Base-by-base conservation (phyloP, 1,284 basidiomycete genomes). In the Trichosporon faecale region DNA sequence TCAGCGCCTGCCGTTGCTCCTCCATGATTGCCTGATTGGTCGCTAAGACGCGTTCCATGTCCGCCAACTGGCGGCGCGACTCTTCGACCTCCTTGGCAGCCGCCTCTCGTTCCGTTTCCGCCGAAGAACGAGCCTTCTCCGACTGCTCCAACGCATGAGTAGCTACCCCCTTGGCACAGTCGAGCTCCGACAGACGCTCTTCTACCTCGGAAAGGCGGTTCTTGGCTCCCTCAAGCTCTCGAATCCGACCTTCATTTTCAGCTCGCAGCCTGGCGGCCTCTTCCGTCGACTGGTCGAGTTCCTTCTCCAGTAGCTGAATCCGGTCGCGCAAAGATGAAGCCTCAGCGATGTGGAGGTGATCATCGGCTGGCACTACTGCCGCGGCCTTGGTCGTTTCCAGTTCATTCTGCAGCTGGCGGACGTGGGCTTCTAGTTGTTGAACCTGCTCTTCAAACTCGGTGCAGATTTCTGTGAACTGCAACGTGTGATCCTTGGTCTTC, bases 381-480 rank as follows among this genome's bases (percentile, higher is more conserved):
- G 27, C 3, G 33, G 35, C 25, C 9, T 9, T 64, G 7, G 25
- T 16, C 12, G 33, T n/a, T 14, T 18, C 63, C 11, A 35, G 40
- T 12, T 46, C 16, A 1, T 64, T 16, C 2, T 31, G 16, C 5
- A 14, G 16, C 16, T 16, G 8, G 55, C 68, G 9, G 78, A 68
- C 18, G 78, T 70, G 60, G 49, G 63, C 64, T 79, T 75, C 7
- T 5, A 82, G 73, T 7, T 21, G 44, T 25, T 69, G 68, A 21
- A 82, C 74, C 33, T 82, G 76, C 3, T 64, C 69, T 65, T 81
- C 77, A 49, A 77, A 81, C 14, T 74, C 78, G 2, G 69, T 57
- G 66, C 80, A 80, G 29, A 82, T 82, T 27, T 81, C 77, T 0
- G 75, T 74, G 63, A 83, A 82, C 69, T 76, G 72, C 14, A 65